phyloP scores from a whole-genome alignment of 257 asterid species.

The Pogostemon cablin region DNA sequence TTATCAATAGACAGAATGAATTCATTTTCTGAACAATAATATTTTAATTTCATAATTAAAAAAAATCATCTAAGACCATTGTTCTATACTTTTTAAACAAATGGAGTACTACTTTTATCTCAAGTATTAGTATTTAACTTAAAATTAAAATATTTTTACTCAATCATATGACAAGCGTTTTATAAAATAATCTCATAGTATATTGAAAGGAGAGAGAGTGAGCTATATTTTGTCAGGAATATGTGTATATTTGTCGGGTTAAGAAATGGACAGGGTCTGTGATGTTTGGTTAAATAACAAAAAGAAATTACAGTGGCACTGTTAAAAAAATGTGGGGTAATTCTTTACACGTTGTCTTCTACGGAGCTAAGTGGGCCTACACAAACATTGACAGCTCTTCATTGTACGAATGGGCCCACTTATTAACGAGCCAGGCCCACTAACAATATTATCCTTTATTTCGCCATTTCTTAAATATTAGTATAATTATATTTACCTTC shows the following conservation, averaged over 20 bases:
- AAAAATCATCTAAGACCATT: too few species aligned
- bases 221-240: slow-evolving; percentile 20
- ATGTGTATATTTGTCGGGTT: slow-evolving; percentile 25
- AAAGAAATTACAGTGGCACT: slow-evolving; percentile 10
- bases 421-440: slow-evolving; percentile 15
- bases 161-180: too few species aligned
- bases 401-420: slow-evolving; percentile 25
- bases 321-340: not conserved
- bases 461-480: too few species aligned
- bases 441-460: not conserved
- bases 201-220: not conserved
- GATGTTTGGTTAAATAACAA: slow-evolving; percentile 20
- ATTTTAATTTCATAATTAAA: too few species aligned
- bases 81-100: too few species aligned
- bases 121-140: too few species aligned
- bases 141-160: too few species aligned
- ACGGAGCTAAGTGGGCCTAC: not conserved
- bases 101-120: too few species aligned
- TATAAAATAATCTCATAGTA: too few species aligned
- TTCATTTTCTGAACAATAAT: too few species aligned
- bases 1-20: too few species aligned
- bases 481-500: too few species aligned
- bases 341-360: slow-evolving; percentile 26
- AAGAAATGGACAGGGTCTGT: slow-evolving; percentile 28
- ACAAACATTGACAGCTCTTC: not conserved